Percentiles rank a stretch among this genome's conserved stretches.
Conservation (phyloP, 768 basidiomycete species). For the Galerina marginata region DNA sequence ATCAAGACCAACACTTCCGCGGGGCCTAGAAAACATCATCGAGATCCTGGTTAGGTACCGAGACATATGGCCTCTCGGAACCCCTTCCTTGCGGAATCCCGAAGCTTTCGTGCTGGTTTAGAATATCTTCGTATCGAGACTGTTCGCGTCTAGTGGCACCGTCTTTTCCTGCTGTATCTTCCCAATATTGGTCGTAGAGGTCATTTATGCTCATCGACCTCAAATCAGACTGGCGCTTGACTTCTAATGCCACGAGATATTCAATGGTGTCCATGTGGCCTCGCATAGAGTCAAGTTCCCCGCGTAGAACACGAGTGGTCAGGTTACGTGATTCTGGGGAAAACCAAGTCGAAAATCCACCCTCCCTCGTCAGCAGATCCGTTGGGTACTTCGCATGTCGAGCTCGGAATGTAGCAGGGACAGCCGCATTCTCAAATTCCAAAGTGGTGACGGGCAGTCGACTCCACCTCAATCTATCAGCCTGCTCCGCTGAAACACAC, state of each 20-base stretch:
- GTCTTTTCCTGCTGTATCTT: too few species aligned
- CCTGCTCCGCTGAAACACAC: conserved; percentile 45
- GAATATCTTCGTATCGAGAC: neutral
- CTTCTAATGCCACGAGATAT: conserved; percentile 35
- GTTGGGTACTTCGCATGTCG: conserved; percentile 46
- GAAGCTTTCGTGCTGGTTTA: neutral
- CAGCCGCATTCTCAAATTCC: conserved; percentile 21
- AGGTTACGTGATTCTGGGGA: conserved; percentile 41
- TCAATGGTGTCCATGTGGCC: conserved; percentile 46
- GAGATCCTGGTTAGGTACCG: neutral
- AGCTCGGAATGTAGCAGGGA: conserved; percentile 37
- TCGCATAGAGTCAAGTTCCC: conserved; percentile 38
- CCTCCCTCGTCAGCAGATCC: conserved; percentile 32
- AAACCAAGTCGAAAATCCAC: conserved; percentile 41
- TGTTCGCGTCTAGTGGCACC: neutral
- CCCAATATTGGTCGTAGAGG: too few species aligned
- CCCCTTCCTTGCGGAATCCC: too few species aligned
- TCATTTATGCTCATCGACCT: neutral
- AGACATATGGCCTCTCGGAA: neutral
- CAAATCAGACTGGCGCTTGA: conserved; percentile 35
- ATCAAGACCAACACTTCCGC: neutral
- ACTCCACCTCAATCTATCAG: conserved; percentile 38
- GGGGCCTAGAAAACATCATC: conserved; percentile 18
- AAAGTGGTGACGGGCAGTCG: conserved; percentile 31
- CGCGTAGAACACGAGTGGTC: conserved; percentile 37